Conservation (phyloP, 345 rosid species). For the Excoecaria agallocha region DNA sequence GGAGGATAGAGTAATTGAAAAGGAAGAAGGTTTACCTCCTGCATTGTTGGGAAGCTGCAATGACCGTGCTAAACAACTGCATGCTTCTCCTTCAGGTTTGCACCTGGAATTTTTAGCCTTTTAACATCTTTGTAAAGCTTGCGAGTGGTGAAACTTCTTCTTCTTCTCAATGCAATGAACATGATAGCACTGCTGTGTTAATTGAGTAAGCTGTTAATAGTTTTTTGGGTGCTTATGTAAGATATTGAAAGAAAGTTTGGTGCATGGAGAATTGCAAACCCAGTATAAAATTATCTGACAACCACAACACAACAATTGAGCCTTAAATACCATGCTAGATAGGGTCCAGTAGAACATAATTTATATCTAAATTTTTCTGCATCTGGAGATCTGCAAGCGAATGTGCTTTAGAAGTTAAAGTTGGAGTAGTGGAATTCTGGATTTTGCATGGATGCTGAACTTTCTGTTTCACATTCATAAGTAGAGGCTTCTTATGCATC, state of each 20-base stretch:
- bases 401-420: slow-evolving; percentile 1
- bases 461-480: not conserved
- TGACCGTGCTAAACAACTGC: slow-evolving; percentile 85
- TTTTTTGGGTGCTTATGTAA: not conserved
- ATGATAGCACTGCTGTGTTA: not conserved
- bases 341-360: not conserved
- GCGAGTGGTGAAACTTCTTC: not conserved
- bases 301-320: too few relatives aligned
- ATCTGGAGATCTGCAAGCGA: not conserved
- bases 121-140: not conserved
- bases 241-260: not conserved
- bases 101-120: slow-evolving; percentile 1
- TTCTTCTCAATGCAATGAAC: not conserved
- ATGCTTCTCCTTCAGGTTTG: slow-evolving; percentile 91
- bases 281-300: too few relatives aligned
- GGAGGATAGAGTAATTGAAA: slow-evolving; percentile 79
- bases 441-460: not conserved
- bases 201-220: not conserved
- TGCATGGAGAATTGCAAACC: not conserved
- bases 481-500: not conserved
- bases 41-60: slow-evolving; percentile 95
- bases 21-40: slow-evolving; percentile 75
- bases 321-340: too few relatives aligned
- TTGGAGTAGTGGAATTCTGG: not conserved
- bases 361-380: not conserved